Base-by-base conservation (phyloP, 768 basidiomycete species). In the Xanthoconium stramineum region DNA sequence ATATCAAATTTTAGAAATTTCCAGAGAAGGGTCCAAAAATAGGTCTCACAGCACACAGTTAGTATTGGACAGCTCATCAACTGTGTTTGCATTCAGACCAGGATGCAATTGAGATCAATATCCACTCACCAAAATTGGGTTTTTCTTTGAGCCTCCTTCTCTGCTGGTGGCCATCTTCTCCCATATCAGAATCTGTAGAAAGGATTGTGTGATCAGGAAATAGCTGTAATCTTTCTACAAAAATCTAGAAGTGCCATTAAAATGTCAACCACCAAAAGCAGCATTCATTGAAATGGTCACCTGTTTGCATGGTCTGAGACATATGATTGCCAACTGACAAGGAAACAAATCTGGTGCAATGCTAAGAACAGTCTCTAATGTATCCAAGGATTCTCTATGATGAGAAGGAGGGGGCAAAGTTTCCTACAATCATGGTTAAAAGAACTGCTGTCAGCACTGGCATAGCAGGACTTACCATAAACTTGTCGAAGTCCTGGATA, bases 321-420 rank as follows among this genome's bases (percentile, higher is more conserved):
- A 79, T 32, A 84, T 74, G 1, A 69, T 57, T 19, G 82, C 77
- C 29, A 84, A 57, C 57, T 80, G 72, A 57, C 84, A 85, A 0
- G 83, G 82, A 17, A 65, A 59, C 20, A 75, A 56, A 52, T 83
- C 77, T 9, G 83, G 80, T 12, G 72, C 64, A 30, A 80, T 61
- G 14, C 71, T 72, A 11, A 84, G 63, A 0, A 80, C 55, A 35
- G 73, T 73, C 14, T 62, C 46, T 1, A 82, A 65, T 2, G 65
- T 57, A 4, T 63, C 61, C 6, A 58, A 36, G 11, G 61, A 65
- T 0, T 57, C 4, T 24, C 38, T 46, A 17, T 58, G 54, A 48
- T 43, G 30, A 30, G 58, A 46, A 32, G 61, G 55, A 19, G 69
- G 64, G 33, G 66, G 65, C 13, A 69, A 10, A 0, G 50, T 57